Evolutionary conservation across 495 filamentous ascomycete species (phyloP), one percentile per base, ranked within the genome.

Genomic region (Penicillium roqueforti): DNA sequence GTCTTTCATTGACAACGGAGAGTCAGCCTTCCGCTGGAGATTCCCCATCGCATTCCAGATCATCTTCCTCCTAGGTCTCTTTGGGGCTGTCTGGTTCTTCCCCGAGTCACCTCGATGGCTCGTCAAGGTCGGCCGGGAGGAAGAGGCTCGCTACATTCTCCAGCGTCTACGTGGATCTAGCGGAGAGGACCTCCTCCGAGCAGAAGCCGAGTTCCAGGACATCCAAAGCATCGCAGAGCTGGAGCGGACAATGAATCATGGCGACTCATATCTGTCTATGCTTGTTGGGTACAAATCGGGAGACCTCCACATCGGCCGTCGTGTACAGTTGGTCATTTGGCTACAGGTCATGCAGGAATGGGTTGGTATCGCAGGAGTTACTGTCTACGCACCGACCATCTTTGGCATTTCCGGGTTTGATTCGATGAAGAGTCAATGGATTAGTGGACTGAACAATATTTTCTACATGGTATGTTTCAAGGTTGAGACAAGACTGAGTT

Each of bases 11-110:
- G 76, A 84, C 41, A 71, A 70, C 25, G 81, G 81, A 31, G 67
- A 68, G 23, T 80, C 81, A 5, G 54, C 81, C 18, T 76, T 87
- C 60, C 74, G 77, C 48, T 88, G 85, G 85, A 70, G 85, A 23
- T 86, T 89, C 59, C 86, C 85, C 0, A 83, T 89, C 55, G 86
- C 79, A 0, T 87, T 89, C 70, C 86, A 88, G 60, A 86, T 87
- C 50, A 69, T 86, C 44, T 81, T 82, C 26, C 73, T 87, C 1
- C 59, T 87, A n/a, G 46, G 81, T 19, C 64, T 75, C 0, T 69
- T 75, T 20, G 54, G 53, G 6, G 68, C 62, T 10, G 74, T 85
- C 40, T 86, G 80, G 80, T 80, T 82, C 65, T 82, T 86, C 62
- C 83, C 84, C 22, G 83, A 86, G 54, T 85, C 82, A 3, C 83